Base-by-base conservation (phyloP, 208 protist genomes). In the Leishmania turanica region DNA sequence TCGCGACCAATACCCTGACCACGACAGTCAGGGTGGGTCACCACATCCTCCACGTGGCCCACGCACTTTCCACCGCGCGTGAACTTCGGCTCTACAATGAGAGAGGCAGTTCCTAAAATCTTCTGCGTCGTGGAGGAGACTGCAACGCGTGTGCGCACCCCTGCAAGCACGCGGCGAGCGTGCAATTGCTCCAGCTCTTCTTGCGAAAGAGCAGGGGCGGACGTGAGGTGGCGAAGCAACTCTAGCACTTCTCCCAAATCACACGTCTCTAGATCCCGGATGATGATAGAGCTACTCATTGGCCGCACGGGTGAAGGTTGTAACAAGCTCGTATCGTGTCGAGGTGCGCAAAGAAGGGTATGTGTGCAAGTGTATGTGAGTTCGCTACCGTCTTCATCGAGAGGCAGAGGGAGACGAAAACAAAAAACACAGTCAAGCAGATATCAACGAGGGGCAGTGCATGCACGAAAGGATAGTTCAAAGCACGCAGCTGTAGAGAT, bases 11-110 rank as follows among this genome's bases (percentile, higher is more conserved):
- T 83, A n/a, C 90, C 91, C 37, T 87, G 75, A 7, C 89, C 92
- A 27, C 90, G 86, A 68, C 86, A 89, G 40, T 69, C n/a, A 8
- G 92, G 88, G 81, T 92, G 81, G 0, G 92, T 91, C 42, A 96
- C 93, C 53, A 97, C 95, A 78, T 97, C 95, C 73, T 97, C 95
- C 83, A 97, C 87, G 78, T 97, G 95, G 0, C 91, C 95, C 1
- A 96, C 95, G 65, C 86, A 88, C 42, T 83, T 88, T 42, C 91
- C 93, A 13, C 88, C 92, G 11, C 88, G 86, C 24, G 86, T 89
- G 79, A 96, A 94, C 80, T 97, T 97, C 17, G 79, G 95, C 83
- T 97, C 92, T 42, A 97, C 83, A 17, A 97, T 69, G 37, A 97
- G 75, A 6, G 95, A 96, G 3, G 91, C 95, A 4, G 92, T 94